Base-by-base conservation (phyloP, 2,329 filamentous ascomycete species). In the Alternaria panax region DNA sequence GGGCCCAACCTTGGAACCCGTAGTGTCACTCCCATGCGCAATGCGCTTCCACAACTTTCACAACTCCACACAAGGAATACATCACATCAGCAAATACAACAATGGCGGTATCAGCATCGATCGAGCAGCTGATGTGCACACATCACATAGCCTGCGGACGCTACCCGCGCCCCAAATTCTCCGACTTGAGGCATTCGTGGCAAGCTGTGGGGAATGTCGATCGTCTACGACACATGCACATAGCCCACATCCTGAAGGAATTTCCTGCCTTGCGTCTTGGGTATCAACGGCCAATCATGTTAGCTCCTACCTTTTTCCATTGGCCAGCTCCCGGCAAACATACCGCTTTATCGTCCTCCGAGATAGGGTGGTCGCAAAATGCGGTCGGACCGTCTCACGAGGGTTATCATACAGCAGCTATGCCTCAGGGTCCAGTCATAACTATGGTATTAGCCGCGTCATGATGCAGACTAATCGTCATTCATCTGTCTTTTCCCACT, bases 321-420 rank as follows among this genome's bases (percentile, higher is more conserved):
- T 59, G 57, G 57, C 9, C 38, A 36, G 25, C 25, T 32, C 36
- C 54, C 57, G 46, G 52, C 46, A 30, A 27, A 54, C 32, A 57
- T 56, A 51, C 57, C 57, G 52, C 57, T 56, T 51, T 55, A 42
- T 59, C 24, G n/a, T 27, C 22, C 24, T 42, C 41, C 46, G 51
- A 51, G 34, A 55, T 41, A 46, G 34, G 41, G 52, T 55, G 54
- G 51, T 51, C 51, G 52, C 25, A 56, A 56, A 56, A 45, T 30
- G 30, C 40, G 46, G 52, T 59, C 57, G 57, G 57, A 50, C 57
- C 57, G 46, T 55, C 28, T 45, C 57, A 27, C 41, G 32, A 40
- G 40, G 34, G 18, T 12, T 51, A 59, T 51, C 40, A 47, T 47
- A 38, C 40, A 56, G 38, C 38, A 55, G 45, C 43, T 24, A 32